These are phyloP conservation scores for Nigrospora osmanthi DNA, from an alignment of 2,329 filamentous ascomycete genomes.

Conservation along the genomic window DNA sequence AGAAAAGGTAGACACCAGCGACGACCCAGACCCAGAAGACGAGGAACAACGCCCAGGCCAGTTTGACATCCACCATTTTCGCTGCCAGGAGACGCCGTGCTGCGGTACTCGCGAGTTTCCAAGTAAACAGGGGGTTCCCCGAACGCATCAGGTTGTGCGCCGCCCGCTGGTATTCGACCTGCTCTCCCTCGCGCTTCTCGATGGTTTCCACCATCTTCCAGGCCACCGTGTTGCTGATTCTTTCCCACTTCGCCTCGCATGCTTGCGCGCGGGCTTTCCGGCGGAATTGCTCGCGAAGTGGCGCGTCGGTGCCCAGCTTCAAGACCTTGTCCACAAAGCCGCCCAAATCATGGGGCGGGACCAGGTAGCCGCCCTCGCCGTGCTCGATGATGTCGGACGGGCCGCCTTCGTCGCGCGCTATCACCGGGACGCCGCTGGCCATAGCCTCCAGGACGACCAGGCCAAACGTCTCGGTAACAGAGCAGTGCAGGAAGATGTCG, in stretches of 20 bases:
- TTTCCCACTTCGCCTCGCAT: conserved; percentile 61
- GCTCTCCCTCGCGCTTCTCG: conserved; percentile 31
- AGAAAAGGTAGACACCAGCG: conserved; percentile 39
- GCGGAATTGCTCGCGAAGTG: conserved; percentile 36
- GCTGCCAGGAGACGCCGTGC: conserved; percentile 25
- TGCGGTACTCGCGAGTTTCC: conserved; percentile 32
- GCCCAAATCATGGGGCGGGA: conserved; percentile 50
- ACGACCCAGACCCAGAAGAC: conserved; percentile 41
- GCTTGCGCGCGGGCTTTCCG: conserved; percentile 45
- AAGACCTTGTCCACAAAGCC: conserved; percentile 47
- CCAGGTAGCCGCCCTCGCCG: conserved; percentile 51
- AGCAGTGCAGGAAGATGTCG: conserved; percentile 66
- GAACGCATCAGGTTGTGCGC: not conserved
- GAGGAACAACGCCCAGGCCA: conserved; percentile 35
- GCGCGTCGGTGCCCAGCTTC: conserved; percentile 36
- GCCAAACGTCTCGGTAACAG: conserved; percentile 64
- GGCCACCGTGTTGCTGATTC: conserved; percentile 63
- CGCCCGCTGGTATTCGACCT: conserved; percentile 17
- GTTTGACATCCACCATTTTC: conserved; percentile 32
- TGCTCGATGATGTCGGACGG: conserved; percentile 60
- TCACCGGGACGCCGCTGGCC: conserved; percentile 61
- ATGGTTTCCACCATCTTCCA: conserved; percentile 53
- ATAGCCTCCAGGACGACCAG: conserved; percentile 64
- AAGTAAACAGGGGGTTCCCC: conserved; percentile 30
- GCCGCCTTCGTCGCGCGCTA: conserved; percentile 62